These are phyloP conservation scores for Diaporthe australafricana DNA, from an alignment of 2,329 filamentous ascomycete species.

Conservation along the genomic window DNA sequence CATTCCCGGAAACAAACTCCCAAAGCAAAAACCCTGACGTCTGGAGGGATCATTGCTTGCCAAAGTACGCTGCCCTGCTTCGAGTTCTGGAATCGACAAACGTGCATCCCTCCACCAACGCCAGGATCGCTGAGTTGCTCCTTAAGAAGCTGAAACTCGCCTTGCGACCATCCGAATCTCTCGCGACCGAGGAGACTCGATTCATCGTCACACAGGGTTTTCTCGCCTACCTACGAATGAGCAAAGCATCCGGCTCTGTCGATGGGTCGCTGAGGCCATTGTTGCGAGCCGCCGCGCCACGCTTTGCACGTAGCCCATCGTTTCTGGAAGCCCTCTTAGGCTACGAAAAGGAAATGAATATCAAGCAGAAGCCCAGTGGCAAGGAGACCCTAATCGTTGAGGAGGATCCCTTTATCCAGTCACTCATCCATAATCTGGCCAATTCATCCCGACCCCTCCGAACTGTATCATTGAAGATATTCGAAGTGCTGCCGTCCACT, in stretches of 20 bases:
- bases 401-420: conserved; percentile 70
- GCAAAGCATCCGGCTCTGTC: conserved; percentile 65
- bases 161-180: conserved; percentile 68
- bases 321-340: conserved; percentile 73
- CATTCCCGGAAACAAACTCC: conserved; percentile 72
- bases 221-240: conserved; percentile 76
- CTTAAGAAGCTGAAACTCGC: conserved; percentile 75
- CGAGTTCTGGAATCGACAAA: conserved; percentile 71
- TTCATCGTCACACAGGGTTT: conserved; percentile 84
- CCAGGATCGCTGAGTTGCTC: conserved; percentile 73
- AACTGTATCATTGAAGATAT: conserved; percentile 76
- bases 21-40: conserved; percentile 71
- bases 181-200: conserved; percentile 72
- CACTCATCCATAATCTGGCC: conserved; percentile 79
- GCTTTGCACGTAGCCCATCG: conserved; percentile 73
- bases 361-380: conserved; percentile 43
- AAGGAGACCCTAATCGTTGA: conserved; percentile 62
- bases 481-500: conserved; percentile 70
- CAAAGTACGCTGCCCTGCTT: conserved; percentile 76
- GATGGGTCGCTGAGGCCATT: conserved; percentile 73
- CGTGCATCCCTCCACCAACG: conserved; percentile 74
- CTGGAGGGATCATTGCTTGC: conserved; percentile 72
- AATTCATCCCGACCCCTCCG: conserved; percentile 81
- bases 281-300: conserved; percentile 73
- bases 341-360: conserved; percentile 58